Evolutionary conservation across 495 filamentous ascomycete species (phyloP).

Genomic region (Lindgomyces ingoldianus): DNA sequence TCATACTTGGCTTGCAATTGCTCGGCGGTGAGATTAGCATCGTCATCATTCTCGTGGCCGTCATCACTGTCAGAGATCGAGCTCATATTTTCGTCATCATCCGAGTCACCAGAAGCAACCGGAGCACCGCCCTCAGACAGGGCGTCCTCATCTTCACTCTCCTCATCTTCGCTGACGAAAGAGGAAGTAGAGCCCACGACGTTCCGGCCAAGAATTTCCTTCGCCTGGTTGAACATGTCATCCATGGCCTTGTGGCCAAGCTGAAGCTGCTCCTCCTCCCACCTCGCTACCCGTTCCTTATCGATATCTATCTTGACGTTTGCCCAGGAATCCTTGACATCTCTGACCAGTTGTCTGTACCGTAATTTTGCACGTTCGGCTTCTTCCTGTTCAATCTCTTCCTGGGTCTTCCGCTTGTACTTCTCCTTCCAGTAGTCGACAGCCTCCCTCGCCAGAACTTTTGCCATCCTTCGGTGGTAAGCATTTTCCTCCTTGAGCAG

Average conservation of each 20-base stretch:
- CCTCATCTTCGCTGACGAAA: slow-evolving; percentile 38
- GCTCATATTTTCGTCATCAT: slow-evolving; percentile 43
- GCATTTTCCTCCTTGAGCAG: slow-evolving; percentile 75
- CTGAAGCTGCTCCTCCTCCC: slow-evolving; percentile 83
- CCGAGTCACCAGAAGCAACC: slow-evolving; percentile 42
- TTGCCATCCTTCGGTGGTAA: slow-evolving; percentile 68
- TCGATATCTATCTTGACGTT: slow-evolving; percentile 75
- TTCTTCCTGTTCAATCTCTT: slow-evolving; percentile 65
- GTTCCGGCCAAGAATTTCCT: slow-evolving; percentile 32
- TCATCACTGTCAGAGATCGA: slow-evolving; percentile 40
- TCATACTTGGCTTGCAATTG: slow-evolving; percentile 35
- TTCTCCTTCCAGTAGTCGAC: slow-evolving; percentile 60
- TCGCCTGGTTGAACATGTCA: slow-evolving; percentile 67
- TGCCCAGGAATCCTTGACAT: slow-evolving; percentile 75
- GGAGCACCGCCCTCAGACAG: slow-evolving; percentile 2
- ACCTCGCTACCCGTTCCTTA: slow-evolving; percentile 66
- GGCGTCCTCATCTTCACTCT: slow-evolving; percentile 36
- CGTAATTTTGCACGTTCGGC: slow-evolving; percentile 40
- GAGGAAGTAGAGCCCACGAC: slow-evolving; percentile 42
- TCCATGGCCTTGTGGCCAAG: slow-evolving; percentile 80
- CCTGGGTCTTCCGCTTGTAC: slow-evolving; percentile 65
- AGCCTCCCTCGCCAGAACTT: slow-evolving; percentile 57
- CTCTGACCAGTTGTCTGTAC: slow-evolving; percentile 70
- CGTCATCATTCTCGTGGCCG: slow-evolving; percentile 34
- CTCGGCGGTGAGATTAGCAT: slow-evolving; percentile 29